These are phyloP conservation scores for Royoungia palumana DNA, from an alignment of 768 basidiomycete species.

Conservation along the genomic window DNA sequence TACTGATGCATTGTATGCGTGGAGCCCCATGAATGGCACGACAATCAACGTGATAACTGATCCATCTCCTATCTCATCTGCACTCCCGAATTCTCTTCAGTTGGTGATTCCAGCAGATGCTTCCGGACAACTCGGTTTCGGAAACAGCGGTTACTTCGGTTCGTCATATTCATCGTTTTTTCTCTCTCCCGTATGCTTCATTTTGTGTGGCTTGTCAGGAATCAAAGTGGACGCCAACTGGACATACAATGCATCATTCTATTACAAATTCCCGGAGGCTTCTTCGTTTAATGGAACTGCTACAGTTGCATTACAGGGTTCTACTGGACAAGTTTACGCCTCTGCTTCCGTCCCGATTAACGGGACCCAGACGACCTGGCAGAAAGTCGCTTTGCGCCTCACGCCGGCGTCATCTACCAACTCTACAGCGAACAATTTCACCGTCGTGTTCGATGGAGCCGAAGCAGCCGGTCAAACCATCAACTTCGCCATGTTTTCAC, in stretches of 20 bases:
- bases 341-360: slow-evolving; percentile 35
- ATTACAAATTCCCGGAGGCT: slow-evolving; percentile 47
- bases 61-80: slow-evolving; percentile 47
- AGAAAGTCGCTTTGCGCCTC: slow-evolving; percentile 41
- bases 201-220: slow-evolving; percentile 31
- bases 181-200: too few relatives aligned
- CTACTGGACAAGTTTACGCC: slow-evolving; percentile 41
- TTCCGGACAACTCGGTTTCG: slow-evolving; percentile 45
- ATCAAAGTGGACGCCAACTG: slow-evolving; percentile 50
- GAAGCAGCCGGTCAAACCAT: slow-evolving; percentile 41
- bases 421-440: slow-evolving; percentile 48
- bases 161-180: slow-evolving; percentile 1
- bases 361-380: slow-evolving; percentile 47
- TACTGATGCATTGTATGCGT: slow-evolving; percentile 44
- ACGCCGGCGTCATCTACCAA: slow-evolving; percentile 39
- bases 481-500: slow-evolving; percentile 55
- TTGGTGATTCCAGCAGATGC: slow-evolving; percentile 41
- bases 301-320: slow-evolving; percentile 44
- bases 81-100: slow-evolving; percentile 58
- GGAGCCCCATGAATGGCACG: slow-evolving; percentile 46
- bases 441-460: slow-evolving; percentile 45
- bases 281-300: slow-evolving; percentile 39
- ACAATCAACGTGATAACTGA: slow-evolving; percentile 48
- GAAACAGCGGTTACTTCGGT: slow-evolving; percentile 58
- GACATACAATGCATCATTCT: slow-evolving; percentile 59